phyloP scores from a whole-genome alignment of 163 green algal genomes.

The Scenedesmus sp. region DNA sequence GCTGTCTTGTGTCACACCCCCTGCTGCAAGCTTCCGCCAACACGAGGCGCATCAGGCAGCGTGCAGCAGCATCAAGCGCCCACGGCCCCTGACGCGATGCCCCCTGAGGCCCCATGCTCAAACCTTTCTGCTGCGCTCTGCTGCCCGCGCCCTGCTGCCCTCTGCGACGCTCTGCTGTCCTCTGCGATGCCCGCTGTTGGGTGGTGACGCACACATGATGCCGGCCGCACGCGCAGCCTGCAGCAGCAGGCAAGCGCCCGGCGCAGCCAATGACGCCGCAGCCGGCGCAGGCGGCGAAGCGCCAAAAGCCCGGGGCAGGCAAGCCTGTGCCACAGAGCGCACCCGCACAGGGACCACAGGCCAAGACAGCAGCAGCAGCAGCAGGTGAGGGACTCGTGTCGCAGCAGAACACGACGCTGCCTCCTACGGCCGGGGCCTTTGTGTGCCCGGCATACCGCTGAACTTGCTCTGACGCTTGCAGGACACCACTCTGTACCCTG shows the following conservation, averaged over 20 bases:
- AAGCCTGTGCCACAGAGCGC: constrained; percentile 10
- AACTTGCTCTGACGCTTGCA: too few species aligned
- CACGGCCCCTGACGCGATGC: too few species aligned
- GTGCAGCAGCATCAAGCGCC: too few species aligned
- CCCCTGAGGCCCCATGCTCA: too few species aligned
- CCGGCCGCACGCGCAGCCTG: background rate
- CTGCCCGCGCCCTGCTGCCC: too few species aligned
- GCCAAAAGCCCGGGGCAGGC: background rate
- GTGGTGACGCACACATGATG: background rate
- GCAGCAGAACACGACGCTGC: too few species aligned
- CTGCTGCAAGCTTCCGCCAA: too few species aligned
- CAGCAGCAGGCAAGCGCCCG: constrained; percentile 14
- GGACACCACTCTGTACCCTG: too few species aligned
- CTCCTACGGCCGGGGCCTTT: too few species aligned
- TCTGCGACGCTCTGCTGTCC: background rate
- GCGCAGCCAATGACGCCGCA: constrained; percentile 43
- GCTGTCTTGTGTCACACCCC: background rate
- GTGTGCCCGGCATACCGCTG: too few species aligned
- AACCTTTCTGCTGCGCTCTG: background rate
- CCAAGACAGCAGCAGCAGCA: constrained; percentile 51
- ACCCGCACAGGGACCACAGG: constrained; percentile 14
- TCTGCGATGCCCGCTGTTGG: background rate
- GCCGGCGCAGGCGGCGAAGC: constrained; percentile 13
- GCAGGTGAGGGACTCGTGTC: constrained; percentile 23
- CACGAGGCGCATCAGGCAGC: background rate